phyloP scores from a whole-genome alignment of 2,329 filamentous ascomycete genomes.

The Alternaria incomplexa region DNA sequence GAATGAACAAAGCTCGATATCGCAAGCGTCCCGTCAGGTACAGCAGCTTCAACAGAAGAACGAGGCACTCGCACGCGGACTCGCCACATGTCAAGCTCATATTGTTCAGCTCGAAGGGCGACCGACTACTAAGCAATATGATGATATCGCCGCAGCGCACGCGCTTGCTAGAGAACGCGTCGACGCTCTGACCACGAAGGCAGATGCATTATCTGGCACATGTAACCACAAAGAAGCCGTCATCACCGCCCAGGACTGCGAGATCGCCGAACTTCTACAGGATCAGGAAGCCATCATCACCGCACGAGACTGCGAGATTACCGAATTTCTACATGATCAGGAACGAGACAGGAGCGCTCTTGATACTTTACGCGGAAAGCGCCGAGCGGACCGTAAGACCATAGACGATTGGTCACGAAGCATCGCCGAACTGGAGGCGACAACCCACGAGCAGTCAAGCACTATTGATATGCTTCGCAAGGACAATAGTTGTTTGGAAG shows the following conservation, averaged over 20 bases:
- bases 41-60: background rate
- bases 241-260: background rate
- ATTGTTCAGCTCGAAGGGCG: background rate
- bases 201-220: background rate
- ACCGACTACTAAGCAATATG: background rate
- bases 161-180: background rate
- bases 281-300: background rate
- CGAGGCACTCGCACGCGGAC: background rate
- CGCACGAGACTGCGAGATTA: background rate
- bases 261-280: background rate
- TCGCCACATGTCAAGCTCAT: fast-evolving
- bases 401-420: background rate
- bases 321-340: background rate
- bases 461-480: background rate
- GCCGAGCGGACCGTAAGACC: background rate
- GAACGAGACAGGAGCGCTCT: background rate
- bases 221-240: background rate
- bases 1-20: background rate
- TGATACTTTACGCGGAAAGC: background rate
- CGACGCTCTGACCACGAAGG: background rate
- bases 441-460: background rate
- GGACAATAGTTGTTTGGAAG: background rate
- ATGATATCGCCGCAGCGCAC: background rate
- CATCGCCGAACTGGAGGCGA: background rate
- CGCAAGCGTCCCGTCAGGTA: background rate